Conservation (phyloP, 345 rosid species). For the Corchorus olitorius region DNA sequence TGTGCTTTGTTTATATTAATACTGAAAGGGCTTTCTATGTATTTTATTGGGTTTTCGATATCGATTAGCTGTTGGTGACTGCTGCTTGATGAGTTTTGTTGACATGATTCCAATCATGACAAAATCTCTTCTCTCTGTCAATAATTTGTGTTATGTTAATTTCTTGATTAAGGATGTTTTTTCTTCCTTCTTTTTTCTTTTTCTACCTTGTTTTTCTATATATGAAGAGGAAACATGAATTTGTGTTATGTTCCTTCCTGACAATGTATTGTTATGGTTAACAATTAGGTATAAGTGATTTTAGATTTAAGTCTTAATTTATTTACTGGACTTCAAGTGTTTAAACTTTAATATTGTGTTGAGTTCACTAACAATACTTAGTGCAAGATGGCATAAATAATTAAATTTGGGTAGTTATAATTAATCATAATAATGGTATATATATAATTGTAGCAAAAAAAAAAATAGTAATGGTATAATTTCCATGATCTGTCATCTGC, state of each 20-base stretch:
- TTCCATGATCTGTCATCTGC: neutral
- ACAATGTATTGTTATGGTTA: conserved; percentile 5
- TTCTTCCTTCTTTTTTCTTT: neutral
- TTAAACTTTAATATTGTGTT: neutral
- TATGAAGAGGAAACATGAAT: neutral
- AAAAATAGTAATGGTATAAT: too few species aligned
- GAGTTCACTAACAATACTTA: too few species aligned
- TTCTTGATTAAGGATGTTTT: conserved; percentile 8
- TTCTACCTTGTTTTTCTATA: neutral
- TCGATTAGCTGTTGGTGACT: neutral
- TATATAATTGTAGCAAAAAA: too few species aligned
- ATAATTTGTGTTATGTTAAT: conserved; percentile 5
- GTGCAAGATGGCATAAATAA: too few species aligned
- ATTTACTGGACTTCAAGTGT: neutral
- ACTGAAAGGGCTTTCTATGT: neutral
- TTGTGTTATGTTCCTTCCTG: conserved; percentile 19
- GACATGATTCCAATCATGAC: neutral
- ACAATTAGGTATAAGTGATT: neutral
- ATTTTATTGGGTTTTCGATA: too few species aligned
- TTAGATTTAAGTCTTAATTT: neutral
- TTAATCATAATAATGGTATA: too few species aligned
- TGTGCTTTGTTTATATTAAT: neutral
- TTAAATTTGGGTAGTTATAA: too few species aligned
- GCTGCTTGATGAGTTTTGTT: neutral
- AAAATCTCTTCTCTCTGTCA: neutral